Conservation (phyloP, 768 basidiomycete genomes). For the Kwoniella sp. region DNA sequence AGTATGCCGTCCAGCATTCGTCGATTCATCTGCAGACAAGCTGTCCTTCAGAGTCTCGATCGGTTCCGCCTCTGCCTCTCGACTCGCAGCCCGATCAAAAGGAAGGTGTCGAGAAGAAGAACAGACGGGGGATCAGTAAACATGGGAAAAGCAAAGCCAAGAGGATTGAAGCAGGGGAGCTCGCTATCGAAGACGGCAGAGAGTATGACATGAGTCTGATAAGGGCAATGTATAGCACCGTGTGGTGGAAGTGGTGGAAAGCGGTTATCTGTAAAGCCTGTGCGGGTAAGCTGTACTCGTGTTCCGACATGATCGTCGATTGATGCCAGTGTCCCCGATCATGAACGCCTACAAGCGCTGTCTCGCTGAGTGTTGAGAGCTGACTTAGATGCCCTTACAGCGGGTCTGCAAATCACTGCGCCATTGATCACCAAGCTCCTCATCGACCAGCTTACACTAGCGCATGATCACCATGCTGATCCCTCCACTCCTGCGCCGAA, state of each 20-base stretch:
- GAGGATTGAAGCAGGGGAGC: constrained; percentile 31
- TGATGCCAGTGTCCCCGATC: no score
- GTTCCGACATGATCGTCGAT: no score
- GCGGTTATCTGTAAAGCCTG: constrained; percentile 25
- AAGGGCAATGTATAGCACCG: constrained; percentile 30
- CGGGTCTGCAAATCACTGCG: constrained; percentile 20
- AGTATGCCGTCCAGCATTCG: constrained; percentile 10
- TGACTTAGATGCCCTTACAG: background rate
- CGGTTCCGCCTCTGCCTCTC: background rate
- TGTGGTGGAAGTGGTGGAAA: constrained; percentile 26
- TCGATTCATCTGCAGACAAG: constrained; percentile 1
- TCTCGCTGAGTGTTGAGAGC: no score
- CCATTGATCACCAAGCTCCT: constrained; percentile 33
- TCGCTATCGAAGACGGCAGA: constrained; percentile 35
- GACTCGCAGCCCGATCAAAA: constrained; percentile 10
- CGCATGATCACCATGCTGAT: constrained; percentile 20
- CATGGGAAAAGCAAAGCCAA: constrained; percentile 34
- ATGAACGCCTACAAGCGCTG: no score
- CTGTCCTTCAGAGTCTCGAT: constrained; percentile 1
- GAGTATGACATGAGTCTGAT: constrained; percentile 41
- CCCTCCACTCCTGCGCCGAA: constrained; percentile 54
- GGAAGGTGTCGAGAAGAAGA: background rate
- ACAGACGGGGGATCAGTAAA: constrained; percentile 10
- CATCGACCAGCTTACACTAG: constrained; percentile 35
- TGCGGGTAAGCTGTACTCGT: constrained; percentile 28